Conservation (phyloP, 495 filamentous ascomycete species). For the Aspergillus carlsbadensis region DNA sequence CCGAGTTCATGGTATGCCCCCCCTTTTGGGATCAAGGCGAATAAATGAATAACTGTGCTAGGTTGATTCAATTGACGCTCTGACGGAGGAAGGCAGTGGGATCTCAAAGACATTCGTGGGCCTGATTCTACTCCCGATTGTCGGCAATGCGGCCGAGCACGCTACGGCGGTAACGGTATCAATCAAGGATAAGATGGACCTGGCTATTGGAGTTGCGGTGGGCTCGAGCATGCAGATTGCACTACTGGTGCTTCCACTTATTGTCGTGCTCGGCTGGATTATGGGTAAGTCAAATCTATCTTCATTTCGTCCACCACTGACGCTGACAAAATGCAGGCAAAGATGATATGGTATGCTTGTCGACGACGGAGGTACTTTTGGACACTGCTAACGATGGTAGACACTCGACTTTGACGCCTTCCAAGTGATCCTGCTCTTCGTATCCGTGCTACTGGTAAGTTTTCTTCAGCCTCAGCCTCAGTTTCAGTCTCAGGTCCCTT, state of each 20-base stretch:
- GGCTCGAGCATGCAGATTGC: slow-evolving; percentile 88
- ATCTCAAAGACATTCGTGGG: slow-evolving; percentile 78
- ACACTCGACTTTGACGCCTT: slow-evolving; percentile 79
- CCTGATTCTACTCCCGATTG: slow-evolving; percentile 83
- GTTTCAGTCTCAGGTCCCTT: neutral
- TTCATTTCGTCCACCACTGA: neutral
- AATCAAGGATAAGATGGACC: slow-evolving; percentile 88
- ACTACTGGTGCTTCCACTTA: slow-evolving; percentile 72
- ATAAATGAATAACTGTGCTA: slow-evolving; percentile 4
- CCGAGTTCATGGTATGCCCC: slow-evolving; percentile 79
- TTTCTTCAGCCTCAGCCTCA: no score
- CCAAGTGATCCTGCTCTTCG: slow-evolving; percentile 77
- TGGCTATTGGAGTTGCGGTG: slow-evolving; percentile 80
- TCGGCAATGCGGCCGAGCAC: slow-evolving; percentile 86
- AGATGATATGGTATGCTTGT: slow-evolving; percentile 37
- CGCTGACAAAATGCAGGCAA: slow-evolving; percentile 18
- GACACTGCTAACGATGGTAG: slow-evolving; percentile 42
- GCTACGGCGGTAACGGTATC: slow-evolving; percentile 85
- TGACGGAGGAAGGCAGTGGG: slow-evolving; percentile 52
- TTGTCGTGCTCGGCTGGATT: slow-evolving; percentile 80
- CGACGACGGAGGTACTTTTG: neutral
- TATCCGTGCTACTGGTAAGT: slow-evolving; percentile 63
- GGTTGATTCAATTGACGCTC: slow-evolving; percentile 68
- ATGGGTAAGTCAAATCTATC: slow-evolving; percentile 56
- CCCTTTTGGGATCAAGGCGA: neutral